Conservation (phyloP, 495 filamentous ascomycete species). For the Acidomyces sp. region DNA sequence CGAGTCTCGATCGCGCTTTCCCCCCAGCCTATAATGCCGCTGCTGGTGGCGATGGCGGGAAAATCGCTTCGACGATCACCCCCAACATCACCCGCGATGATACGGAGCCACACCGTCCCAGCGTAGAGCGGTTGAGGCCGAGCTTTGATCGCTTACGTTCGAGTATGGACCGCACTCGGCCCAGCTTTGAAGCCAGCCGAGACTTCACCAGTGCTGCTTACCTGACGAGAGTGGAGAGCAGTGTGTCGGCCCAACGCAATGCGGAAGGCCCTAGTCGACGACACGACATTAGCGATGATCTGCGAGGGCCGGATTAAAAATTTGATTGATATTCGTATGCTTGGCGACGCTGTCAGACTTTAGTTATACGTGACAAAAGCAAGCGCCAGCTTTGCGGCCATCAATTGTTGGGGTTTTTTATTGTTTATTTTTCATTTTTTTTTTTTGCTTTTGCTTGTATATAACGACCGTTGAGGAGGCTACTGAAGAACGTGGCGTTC, state of each 20-base stretch:
- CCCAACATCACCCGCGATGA: slow-evolving; percentile 7
- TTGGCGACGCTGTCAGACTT: too few relatives aligned
- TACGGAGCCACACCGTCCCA: not conserved
- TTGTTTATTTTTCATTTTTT: not conserved
- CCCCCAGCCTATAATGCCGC: slow-evolving; percentile 2
- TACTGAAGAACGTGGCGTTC: too few relatives aligned
- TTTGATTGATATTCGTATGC: too few relatives aligned
- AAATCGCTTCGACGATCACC: slow-evolving; percentile 15
- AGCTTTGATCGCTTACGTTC: slow-evolving; percentile 65
- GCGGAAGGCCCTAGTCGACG: slow-evolving; percentile 3
- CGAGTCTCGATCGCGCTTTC: slow-evolving; percentile 23
- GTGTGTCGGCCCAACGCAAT: slow-evolving; percentile 3
- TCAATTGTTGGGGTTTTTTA: too few relatives aligned
- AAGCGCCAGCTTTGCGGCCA: too few relatives aligned
- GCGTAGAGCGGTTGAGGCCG: slow-evolving; percentile 43
- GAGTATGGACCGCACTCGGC: slow-evolving; percentile 61
- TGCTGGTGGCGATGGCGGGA: not conserved
- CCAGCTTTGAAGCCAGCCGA: slow-evolving; percentile 70
- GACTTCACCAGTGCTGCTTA: slow-evolving; percentile 84
- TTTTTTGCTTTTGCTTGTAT: not conserved
- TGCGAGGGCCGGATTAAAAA: too few relatives aligned
- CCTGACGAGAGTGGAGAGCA: slow-evolving; percentile 60
- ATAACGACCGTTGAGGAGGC: too few relatives aligned
- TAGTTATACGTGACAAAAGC: too few relatives aligned
- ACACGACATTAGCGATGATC: slow-evolving; percentile 7